Percentiles rank a stretch among this genome's conserved stretches.
phyloP scores from a whole-genome alignment of 2,329 filamentous ascomycete genomes.

The Pseudonectria buxi region DNA sequence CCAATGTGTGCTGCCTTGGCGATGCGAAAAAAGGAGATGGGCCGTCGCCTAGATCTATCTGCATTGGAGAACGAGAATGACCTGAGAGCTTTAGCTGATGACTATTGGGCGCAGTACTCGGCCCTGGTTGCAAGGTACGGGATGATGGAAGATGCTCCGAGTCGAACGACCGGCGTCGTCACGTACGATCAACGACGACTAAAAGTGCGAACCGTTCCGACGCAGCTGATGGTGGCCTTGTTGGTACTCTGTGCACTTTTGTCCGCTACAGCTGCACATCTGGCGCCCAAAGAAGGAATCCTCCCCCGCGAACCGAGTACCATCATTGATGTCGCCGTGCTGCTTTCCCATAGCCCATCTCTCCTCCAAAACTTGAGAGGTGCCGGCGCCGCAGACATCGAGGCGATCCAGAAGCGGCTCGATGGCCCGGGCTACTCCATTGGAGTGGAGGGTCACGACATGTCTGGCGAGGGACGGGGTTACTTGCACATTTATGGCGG shows the following conservation, averaged over 20 bases:
- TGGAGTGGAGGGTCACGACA: conserved; percentile 30
- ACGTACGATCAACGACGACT: conserved; percentile 24
- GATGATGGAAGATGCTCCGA: conserved; percentile 20
- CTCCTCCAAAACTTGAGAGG: conserved; percentile 29
- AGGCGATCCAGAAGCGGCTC: conserved; percentile 21
- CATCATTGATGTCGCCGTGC: conserved; percentile 28
- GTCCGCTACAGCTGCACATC: conserved; percentile 9
- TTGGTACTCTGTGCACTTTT: conserved; percentile 22
- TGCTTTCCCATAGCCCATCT: conserved; percentile 29
- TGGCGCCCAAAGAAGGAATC: conserved; percentile 26
- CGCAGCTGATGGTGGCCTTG: conserved; percentile 25
- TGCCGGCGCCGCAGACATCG: conserved; percentile 25
- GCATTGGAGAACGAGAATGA: conserved; percentile 17
- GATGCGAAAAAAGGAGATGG: conserved; percentile 16
- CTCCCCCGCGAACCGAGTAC: conserved; percentile 29
- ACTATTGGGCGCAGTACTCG: conserved; percentile 29
- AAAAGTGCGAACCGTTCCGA: conserved; percentile 21
- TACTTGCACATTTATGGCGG: conserved; percentile 23
- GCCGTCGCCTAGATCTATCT: conserved; percentile 12
- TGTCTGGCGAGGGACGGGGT: conserved; percentile 16
- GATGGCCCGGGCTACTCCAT: conserved; percentile 23
- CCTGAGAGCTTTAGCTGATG: conserved; percentile 20
- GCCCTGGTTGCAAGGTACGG: conserved; percentile 26
- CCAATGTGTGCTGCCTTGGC: conserved; percentile 28
- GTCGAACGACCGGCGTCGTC: conserved; percentile 16